Base-by-base conservation (phyloP, 2,329 filamentous ascomycete genomes). In the Colletotrichum salicis region DNA sequence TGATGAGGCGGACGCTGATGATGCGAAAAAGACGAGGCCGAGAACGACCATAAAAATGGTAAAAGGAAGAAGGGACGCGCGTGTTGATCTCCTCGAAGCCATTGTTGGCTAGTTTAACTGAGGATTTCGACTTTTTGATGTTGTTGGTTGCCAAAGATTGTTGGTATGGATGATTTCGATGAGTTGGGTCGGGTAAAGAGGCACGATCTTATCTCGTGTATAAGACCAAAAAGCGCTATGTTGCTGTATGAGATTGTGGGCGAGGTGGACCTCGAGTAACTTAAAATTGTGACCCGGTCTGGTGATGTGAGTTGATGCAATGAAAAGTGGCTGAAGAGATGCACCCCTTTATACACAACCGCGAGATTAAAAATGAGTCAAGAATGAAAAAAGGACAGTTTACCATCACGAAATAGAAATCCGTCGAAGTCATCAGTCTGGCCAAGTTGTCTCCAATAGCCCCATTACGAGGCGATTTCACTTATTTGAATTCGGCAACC, bases 401-500 rank as follows among this genome's bases (percentile, higher is more conserved):
- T 65, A 64, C 57, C 54, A 54, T 64, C 67, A 62, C 24, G 41
- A 67, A 61, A 74, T 67, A 57, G 71, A 71, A 73, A 55, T 65
- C 11, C 29, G 56, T 72, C 61, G 71, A 73, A 74, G 33, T 59
- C 64, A 41, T 55, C 29, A 65, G 51, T 65, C 54, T 67, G 65
- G 62, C 66, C 72, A 74, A 70, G 48, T 63, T 74, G 73, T 74
- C 64, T 71, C 65, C 41, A 64, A 61, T 24, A 45, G 56, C 41
- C 70, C 41, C 29, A 60, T 33, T 66, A 57, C 51, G 61, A 70
- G 63, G 70, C 72, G 59, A 74, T 59, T 41, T 37, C 56, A 58
- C 67, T 52, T 64, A 74, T 74, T 74, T 64, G 58, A 73, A 74
- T 74, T 74, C 71, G 73, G 73, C 73, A 71, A 29, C 29, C 6